Percentiles rank a stretch among this genome's conserved stretches.
phyloP scores from a whole-genome alignment of 2,329 filamentous ascomycete genomes.

The Hypoxylon sp. region DNA sequence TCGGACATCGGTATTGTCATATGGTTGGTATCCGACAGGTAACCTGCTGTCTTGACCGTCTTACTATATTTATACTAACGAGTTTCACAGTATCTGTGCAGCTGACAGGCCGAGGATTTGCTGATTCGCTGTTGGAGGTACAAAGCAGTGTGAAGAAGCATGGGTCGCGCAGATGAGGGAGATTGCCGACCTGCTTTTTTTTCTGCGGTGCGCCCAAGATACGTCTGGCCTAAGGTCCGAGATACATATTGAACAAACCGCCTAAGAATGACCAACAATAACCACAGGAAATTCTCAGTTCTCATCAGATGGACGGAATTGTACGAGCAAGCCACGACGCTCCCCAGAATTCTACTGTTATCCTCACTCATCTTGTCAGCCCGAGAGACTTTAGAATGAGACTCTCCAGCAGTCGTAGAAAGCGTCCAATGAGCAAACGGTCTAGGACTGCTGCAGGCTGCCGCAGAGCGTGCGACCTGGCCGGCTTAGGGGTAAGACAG shows the following conservation, averaged over 20 bases:
- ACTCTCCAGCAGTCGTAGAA: neutral
- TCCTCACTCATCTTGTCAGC: neutral
- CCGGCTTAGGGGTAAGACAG: neutral
- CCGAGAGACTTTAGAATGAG: too few relatives aligned
- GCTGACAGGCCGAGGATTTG: neutral
- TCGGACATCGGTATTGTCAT: neutral
- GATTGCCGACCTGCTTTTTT: neutral
- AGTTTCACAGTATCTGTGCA: neutral
- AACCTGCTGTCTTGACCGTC: neutral
- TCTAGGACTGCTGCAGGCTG: neutral
- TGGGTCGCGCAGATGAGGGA: neutral
- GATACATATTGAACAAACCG: too few relatives aligned
- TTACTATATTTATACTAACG: neutral
- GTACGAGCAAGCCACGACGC: too few relatives aligned
- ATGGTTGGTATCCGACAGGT: neutral
- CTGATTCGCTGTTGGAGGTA: neutral
- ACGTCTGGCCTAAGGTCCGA: too few relatives aligned
- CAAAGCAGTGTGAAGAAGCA: neutral
- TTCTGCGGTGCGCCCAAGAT: neutral
- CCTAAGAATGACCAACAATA: too few relatives aligned
- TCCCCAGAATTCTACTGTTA: too few relatives aligned
- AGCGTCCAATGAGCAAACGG: neutral
- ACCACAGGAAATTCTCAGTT: too few relatives aligned
- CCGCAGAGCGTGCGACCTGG: neutral
- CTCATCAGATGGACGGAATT: too few relatives aligned